Evolutionary conservation across 768 basidiomycete species (phyloP).

Genomic region (Leccinum barrowsii): DNA sequence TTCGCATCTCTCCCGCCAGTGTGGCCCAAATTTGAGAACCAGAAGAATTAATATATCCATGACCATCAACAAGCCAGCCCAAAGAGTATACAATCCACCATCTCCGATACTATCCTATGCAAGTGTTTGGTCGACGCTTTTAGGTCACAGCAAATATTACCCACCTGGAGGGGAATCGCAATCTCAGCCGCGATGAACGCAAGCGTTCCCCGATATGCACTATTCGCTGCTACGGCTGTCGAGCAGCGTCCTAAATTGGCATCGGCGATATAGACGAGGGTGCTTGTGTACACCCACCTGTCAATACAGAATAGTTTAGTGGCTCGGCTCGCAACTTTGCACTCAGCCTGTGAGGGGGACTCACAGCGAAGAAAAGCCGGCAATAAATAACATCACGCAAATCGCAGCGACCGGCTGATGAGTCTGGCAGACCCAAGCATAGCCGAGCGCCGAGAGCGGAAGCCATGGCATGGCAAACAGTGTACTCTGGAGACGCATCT

Average conservation of each 20-base stretch:
- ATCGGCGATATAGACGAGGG: conserved; percentile 84
- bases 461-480: conserved; percentile 46
- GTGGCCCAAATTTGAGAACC: conserved; percentile 53
- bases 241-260: conserved; percentile 81
- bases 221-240: conserved; percentile 72
- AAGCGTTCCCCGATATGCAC: conserved; percentile 63
- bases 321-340: background rate
- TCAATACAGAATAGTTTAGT: background rate
- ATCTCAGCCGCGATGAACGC: conserved; percentile 73
- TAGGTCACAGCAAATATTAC: background rate
- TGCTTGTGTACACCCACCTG: conserved; percentile 59
- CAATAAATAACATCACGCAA: conserved; percentile 67
- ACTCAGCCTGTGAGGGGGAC: background rate
- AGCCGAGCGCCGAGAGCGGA: conserved; percentile 60
- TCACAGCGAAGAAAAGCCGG: conserved; percentile 57
- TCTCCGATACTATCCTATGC: conserved; percentile 24
- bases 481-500: conserved; percentile 75
- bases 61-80: conserved; percentile 51
- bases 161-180: conserved; percentile 67
- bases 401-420: conserved; percentile 64
- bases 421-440: conserved; percentile 72
- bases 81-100: conserved; percentile 35
- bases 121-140: background rate
- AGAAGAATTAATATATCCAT: conserved; percentile 53
- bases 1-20: conserved; percentile 56